phyloP scores from a whole-genome alignment of 768 basidiomycete genomes.

The Vararia minispora region DNA sequence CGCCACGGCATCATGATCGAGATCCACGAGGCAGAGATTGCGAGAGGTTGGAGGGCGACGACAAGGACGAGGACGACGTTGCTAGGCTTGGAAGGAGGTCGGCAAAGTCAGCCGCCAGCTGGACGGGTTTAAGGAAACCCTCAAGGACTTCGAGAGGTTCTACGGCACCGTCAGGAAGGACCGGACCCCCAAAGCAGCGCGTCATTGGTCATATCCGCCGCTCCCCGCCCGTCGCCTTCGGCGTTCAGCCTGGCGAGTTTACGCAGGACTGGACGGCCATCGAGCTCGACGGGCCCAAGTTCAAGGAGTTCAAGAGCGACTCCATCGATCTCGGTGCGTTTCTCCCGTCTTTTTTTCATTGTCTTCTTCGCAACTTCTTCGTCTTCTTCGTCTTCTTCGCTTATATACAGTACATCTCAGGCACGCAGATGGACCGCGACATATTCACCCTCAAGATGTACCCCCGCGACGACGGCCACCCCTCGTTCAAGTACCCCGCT shows the following conservation, averaged over 20 bases:
- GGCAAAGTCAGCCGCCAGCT: no score
- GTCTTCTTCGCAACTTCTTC: constrained; percentile 1
- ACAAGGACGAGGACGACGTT: no score
- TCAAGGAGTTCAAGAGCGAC: constrained; percentile 11
- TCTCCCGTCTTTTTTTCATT: constrained; percentile 4
- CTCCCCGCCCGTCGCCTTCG: constrained; percentile 13
- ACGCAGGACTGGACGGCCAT: constrained; percentile 11
- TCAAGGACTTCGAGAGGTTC: no score
- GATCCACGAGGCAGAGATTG: no score
- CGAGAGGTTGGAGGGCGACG: no score
- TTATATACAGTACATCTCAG: no score
- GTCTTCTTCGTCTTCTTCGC: no score
- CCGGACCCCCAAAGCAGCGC: constrained; percentile 9
- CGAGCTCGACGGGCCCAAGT: constrained; percentile 12
- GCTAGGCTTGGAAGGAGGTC: no score
- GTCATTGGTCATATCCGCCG: constrained; percentile 13
- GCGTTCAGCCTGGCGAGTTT: constrained; percentile 6
- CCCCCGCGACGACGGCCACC: neutral
- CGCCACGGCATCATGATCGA: no score
- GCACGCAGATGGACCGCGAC: neutral
- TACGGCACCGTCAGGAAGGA: no score
- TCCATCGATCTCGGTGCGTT: constrained; percentile 19
- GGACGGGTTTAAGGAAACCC: no score
- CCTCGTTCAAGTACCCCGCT: neutral
- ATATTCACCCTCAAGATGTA: constrained; percentile 1